A percentile compares a stretch with the other conserved stretches of the same genome.
These are phyloP conservation scores for Thalassia testudinum DNA, from an alignment of 116 monocot genomes.

Conservation along the genomic window DNA sequence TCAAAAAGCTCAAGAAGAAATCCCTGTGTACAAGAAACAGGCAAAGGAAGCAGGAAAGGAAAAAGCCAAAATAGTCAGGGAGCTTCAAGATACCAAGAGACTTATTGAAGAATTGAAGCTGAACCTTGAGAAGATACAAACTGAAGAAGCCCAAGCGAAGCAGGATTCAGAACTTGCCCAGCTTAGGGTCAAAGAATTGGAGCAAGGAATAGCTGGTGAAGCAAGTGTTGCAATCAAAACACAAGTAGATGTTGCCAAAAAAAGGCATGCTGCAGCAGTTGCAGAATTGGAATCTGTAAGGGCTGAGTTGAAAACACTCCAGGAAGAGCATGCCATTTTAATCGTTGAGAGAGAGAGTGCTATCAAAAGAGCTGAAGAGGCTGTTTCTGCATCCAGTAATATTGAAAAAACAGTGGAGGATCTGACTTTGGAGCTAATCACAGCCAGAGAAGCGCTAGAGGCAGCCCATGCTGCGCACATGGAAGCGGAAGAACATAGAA, in stretches of 20 bases:
- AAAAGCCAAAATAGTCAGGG: constrained; percentile 34
- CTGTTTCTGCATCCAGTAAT: constrained; percentile 40
- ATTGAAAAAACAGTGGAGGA: constrained; percentile 55
- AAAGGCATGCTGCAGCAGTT: constrained; percentile 37
- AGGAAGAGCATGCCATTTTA: constrained; percentile 23
- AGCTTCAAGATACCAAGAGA: constrained; percentile 36
- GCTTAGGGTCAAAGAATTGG: constrained; percentile 55
- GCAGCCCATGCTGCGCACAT: constrained; percentile 50
- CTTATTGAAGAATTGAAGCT: constrained; percentile 62
- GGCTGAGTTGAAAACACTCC: constrained; percentile 26
- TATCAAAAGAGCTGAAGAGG: constrained; percentile 26
- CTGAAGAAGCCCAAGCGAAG: constrained; percentile 51
- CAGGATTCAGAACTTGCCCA: constrained; percentile 68
- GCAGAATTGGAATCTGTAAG: constrained; percentile 39
- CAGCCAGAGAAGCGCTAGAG: constrained; percentile 42
- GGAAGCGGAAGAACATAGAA: constrained; percentile 63
- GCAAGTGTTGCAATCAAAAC: constrained; percentile 43
- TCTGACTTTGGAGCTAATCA: constrained; percentile 48
- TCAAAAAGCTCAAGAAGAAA: constrained; percentile 36
- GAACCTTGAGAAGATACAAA: constrained; percentile 59
- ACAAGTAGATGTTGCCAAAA: constrained; percentile 52
- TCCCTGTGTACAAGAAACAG: constrained; percentile 40
- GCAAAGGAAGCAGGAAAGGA: constrained; percentile 41
- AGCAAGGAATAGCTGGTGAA: constrained; percentile 52
- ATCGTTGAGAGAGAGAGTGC: constrained; percentile 34